A percentile compares a stretch with the other conserved stretches of the same genome.
These are phyloP conservation scores for Sporothrix phasma DNA, from an alignment of 2,329 filamentous ascomycete genomes.

Conservation along the genomic window DNA sequence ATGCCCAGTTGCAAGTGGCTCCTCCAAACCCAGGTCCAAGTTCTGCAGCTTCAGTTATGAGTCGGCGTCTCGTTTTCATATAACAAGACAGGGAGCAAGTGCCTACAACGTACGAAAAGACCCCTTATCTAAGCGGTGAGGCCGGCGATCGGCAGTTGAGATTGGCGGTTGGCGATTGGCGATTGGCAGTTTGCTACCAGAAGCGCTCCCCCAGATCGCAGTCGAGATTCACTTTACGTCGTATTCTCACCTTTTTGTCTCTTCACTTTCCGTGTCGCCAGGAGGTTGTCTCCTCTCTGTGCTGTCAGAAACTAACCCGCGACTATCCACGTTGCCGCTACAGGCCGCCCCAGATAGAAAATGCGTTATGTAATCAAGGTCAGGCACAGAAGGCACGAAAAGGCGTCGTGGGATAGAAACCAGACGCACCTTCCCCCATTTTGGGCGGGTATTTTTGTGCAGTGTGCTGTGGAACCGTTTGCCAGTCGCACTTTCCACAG, in stretches of 20 bases:
- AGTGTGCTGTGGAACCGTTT: too few relatives aligned
- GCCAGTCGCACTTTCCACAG: neutral
- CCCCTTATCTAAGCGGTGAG: constrained; percentile 5
- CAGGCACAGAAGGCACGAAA: neutral
- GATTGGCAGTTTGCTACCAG: neutral
- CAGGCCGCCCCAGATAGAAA: neutral
- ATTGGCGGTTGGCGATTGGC: neutral
- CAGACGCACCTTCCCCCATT: neutral
- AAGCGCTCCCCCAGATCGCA: neutral
- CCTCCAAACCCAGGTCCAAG: neutral
- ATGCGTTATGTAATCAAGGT: neutral
- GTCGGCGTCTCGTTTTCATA: neutral
- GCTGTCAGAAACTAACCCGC: neutral
- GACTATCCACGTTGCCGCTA: neutral
- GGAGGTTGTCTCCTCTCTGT: neutral
- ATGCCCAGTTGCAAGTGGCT: too few relatives aligned
- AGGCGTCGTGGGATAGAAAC: too few relatives aligned
- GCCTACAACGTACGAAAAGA: too few relatives aligned
- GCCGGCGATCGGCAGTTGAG: neutral
- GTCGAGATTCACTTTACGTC: neutral
- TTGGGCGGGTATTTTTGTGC: neutral
- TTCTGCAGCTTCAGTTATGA: neutral
- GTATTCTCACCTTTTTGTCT: neutral
- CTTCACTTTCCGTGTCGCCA: neutral
- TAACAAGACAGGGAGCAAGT: neutral